A percentile compares a stretch with the other conserved stretches of the same genome.
Conservation (phyloP, 768 basidiomycete species). For the Macrolepiota fuliginosa region DNA sequence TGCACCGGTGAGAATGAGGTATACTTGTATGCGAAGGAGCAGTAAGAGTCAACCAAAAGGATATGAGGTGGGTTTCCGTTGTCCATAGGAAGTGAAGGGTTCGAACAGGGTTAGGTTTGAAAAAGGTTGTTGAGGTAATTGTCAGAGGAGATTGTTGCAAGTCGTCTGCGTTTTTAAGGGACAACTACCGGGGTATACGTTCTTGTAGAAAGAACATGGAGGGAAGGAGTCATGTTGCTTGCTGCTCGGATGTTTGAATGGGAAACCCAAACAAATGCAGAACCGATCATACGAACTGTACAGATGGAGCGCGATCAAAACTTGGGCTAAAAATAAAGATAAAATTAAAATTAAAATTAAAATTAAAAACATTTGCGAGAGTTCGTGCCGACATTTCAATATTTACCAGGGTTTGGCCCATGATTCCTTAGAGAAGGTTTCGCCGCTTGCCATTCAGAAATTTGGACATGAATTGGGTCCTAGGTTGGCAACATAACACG, state of each 20-base stretch:
- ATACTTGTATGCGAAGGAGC: constrained; percentile 88
- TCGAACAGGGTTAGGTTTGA: background rate
- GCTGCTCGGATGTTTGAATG: no score
- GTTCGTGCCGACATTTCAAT: no score
- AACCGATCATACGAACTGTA: background rate
- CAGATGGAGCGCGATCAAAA: background rate
- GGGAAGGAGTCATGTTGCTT: no score
- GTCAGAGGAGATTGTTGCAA: background rate
- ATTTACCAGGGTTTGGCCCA: no score
- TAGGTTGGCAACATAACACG: background rate
- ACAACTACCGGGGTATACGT: no score
- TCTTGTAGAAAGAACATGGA: no score
- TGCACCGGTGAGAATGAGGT: constrained; percentile 22
- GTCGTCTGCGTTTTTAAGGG: background rate
- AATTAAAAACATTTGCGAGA: no score
- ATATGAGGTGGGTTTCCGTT: constrained; percentile 43
- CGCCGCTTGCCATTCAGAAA: no score
- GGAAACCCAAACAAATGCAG: no score
- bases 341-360: background rate
- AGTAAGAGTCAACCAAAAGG: constrained; percentile 79
- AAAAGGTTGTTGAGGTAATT: background rate
- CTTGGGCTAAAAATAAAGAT: background rate
- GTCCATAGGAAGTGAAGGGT: constrained; percentile 24
- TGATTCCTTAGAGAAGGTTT: no score
- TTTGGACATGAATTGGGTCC: no score